These are phyloP conservation scores for Quercus berberidifolia DNA, from an alignment of 306 rosid species.

Conservation along the genomic window DNA sequence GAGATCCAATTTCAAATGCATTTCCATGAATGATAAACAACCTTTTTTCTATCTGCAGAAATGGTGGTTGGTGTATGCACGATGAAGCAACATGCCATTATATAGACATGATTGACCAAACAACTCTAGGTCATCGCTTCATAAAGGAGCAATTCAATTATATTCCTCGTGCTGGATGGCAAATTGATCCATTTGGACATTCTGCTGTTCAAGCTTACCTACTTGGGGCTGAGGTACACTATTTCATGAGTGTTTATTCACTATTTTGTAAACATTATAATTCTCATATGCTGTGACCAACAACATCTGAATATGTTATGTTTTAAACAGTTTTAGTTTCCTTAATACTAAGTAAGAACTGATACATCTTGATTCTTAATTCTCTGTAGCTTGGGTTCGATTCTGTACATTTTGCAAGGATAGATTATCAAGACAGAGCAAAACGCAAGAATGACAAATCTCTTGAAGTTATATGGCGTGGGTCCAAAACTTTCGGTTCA, in stretches of 20 bases:
- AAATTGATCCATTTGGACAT: slow-evolving; percentile 92
- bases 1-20: not conserved
- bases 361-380: not conserved
- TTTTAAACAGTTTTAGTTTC: not conserved
- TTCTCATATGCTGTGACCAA: not conserved
- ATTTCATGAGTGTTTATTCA: not conserved
- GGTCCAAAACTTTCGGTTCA: slow-evolving; percentile 76
- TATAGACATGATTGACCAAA: slow-evolving; percentile 95
- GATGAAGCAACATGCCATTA: slow-evolving; percentile 86
- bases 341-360: not conserved
- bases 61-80: slow-evolving; percentile 99
- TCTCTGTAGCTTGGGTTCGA: slow-evolving; percentile 81
- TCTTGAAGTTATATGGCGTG: slow-evolving; percentile 96
- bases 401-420: slow-evolving; percentile 88
- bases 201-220: slow-evolving; percentile 88
- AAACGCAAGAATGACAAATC: slow-evolving; percentile 64
- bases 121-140: slow-evolving; percentile 69
- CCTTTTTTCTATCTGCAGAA: slow-evolving; percentile 37
- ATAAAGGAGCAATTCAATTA: slow-evolving; percentile 62
- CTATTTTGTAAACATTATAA: not conserved
- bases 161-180: slow-evolving; percentile 84
- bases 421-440: slow-evolving; percentile 85
- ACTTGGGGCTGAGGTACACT: slow-evolving; percentile 63
- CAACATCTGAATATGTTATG: not conserved
- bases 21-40: not conserved